Conservation (phyloP, 2,329 filamentous ascomycete genomes). For the Aspergillus tanneri region DNA sequence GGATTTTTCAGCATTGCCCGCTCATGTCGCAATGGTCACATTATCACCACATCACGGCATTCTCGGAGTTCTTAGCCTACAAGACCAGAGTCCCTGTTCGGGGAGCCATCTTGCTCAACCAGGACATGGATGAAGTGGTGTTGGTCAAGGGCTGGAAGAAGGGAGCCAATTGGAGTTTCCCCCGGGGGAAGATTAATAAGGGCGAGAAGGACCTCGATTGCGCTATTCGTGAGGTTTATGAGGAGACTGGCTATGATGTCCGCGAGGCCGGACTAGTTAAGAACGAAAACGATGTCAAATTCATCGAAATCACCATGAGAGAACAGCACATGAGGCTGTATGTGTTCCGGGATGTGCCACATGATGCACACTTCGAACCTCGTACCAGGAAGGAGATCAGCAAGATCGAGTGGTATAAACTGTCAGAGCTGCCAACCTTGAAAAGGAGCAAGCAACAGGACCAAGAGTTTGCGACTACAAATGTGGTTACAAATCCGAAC, state of each 20-base stretch:
- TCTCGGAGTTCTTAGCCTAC: slow-evolving; percentile 89
- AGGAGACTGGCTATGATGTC: slow-evolving; percentile 91
- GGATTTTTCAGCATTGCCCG: slow-evolving; percentile 92
- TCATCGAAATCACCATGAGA: slow-evolving; percentile 83
- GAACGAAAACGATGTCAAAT: slow-evolving; percentile 69
- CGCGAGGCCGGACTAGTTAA: slow-evolving; percentile 72
- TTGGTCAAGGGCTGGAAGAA: slow-evolving; percentile 99
- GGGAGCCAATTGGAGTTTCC: slow-evolving; percentile 92
- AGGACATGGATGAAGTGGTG: slow-evolving; percentile 89
- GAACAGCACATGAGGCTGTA: slow-evolving; percentile 93
- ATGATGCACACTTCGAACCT: slow-evolving; percentile 83
- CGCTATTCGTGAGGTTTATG: slow-evolving; percentile 88
- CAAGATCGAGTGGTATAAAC: slow-evolving; percentile 90
- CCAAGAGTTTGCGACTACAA: slow-evolving; percentile 55
- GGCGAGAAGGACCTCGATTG: slow-evolving; percentile 93
- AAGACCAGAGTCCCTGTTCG: slow-evolving; percentile 92
- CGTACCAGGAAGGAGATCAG: slow-evolving; percentile 96
- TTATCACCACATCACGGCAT: slow-evolving; percentile 76
- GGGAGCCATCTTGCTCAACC: slow-evolving; percentile 88
- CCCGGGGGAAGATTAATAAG: slow-evolving; percentile 96
- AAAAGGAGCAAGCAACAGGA: slow-evolving; percentile 70
- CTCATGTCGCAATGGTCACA: slow-evolving; percentile 77
- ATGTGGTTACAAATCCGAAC: slow-evolving; percentile 64
- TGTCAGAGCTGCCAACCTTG: slow-evolving; percentile 82
- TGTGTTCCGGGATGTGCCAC: slow-evolving; percentile 83